Evolutionary conservation across 176 grass and related monocot genomes (phyloP).

Genomic region (Carex kokanica): DNA sequence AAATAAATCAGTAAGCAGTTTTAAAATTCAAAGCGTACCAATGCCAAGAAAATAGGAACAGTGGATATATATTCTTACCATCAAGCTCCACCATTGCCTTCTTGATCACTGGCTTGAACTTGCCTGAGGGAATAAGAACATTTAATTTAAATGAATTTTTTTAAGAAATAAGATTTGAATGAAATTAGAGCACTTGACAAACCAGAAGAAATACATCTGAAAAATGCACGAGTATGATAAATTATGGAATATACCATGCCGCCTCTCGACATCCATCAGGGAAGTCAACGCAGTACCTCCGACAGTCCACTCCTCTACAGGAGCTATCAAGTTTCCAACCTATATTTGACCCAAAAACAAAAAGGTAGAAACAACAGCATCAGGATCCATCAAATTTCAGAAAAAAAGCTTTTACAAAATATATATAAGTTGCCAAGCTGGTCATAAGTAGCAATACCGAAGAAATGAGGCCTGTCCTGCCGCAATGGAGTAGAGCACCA

Average conservation of each 20-base stretch:
- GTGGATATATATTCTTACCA: constrained; percentile 38
- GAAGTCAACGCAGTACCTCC: constrained; percentile 95
- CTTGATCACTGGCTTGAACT: constrained; percentile 99
- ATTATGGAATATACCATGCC: constrained; percentile 68
- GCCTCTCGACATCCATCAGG: constrained; percentile 98
- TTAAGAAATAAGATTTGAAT: constrained; percentile 11
- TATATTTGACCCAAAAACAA: constrained; percentile 23
- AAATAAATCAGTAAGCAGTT: constrained; percentile 18
- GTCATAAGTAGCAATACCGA: constrained; percentile 46
- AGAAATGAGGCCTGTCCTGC: constrained; percentile 89
- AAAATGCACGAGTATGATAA: neutral
- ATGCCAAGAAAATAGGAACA: neutral
- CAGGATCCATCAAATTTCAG: neutral
- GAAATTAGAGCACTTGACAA: neutral
- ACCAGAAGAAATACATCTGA: neutral
- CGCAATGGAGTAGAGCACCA: constrained; percentile 72
- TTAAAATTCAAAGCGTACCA: neutral
- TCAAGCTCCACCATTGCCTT: constrained; percentile 99
- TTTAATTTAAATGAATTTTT: neutral
- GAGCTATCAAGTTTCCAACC: constrained; percentile 83
- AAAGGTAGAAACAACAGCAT: neutral
- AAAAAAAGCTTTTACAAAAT: neutral
- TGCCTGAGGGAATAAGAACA: constrained; percentile 43
- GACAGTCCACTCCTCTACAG: constrained; percentile 91
- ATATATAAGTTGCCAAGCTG: constrained; percentile 14